Base-by-base conservation (phyloP, 345 rosid genomes). In the Acer negundo region DNA sequence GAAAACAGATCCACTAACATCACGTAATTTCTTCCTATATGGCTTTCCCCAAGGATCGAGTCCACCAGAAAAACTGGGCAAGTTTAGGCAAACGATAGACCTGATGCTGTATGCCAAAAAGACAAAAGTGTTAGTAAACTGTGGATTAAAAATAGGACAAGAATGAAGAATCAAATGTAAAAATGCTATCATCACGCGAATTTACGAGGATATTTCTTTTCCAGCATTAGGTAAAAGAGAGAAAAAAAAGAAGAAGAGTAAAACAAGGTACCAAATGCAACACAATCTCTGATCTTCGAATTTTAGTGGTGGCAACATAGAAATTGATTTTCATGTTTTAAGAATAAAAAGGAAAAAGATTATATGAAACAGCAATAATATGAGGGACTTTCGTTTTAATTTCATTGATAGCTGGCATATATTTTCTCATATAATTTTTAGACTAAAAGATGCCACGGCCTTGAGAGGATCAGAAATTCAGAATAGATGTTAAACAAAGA, bases 31-130 rank as follows among this genome's bases (percentile, higher is more conserved):
- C 87, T 85, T 87, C 65, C 79, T 78, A 24, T 55, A 81, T 76
- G 91, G 93, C 59, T 75, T 84, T 72, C 92, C 93, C 96, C 96
- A 91, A 66, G 92, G 93, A 79, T 89, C 83, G 62, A 91, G 89
- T 69, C 96, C 96, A 51, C 96, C 96, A 19, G 96, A 88, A 77
- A 91, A 91, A 76, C 95, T 91, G 53, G 93, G 95, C 88, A 88
- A 81, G 79, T 91, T 91, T 69, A 91, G 92, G 88, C 93, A 89
- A 38, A 91, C 88, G 22, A 91, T 88, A 22, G 93, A 91, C 79
- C 90, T 87, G 69, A 91, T 86, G 80, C 96, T 91, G 91, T 64
- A 83, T 0, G 46, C 15, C 62, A 75, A 77, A 67, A 75, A 63
- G 72, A n/a, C 64, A 62, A 8, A 42, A n/a, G 38, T 15, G 20